Percentiles rank a stretch among this genome's conserved stretches.
Conservation (phyloP, 805 yeast genomes). For the Hanseniaspora lindneri region DNA sequence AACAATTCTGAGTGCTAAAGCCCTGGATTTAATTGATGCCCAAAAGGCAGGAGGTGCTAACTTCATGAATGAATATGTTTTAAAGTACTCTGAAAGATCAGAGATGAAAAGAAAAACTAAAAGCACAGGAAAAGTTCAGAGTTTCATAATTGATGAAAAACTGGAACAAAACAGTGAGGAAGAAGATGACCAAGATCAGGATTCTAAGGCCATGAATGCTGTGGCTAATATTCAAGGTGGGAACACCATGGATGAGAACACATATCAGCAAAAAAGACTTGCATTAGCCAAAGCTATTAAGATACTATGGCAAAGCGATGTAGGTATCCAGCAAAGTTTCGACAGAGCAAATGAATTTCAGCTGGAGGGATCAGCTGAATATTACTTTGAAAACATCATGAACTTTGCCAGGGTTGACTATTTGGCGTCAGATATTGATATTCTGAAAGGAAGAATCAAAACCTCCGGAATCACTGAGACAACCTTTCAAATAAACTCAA, state of each 20-base stretch:
- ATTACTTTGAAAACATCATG: slow-evolving; percentile 63
- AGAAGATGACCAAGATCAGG: too few species aligned
- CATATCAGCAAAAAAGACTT: slow-evolving; percentile 17
- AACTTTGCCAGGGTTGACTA: slow-evolving; percentile 56
- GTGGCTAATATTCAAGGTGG: too few species aligned
- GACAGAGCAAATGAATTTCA: slow-evolving; percentile 64
- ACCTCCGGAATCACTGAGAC: slow-evolving; percentile 94
- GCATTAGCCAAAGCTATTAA: slow-evolving; percentile 56
- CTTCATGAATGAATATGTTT: slow-evolving; percentile 51
- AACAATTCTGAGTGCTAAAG: slow-evolving; percentile 43
- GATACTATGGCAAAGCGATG: slow-evolving; percentile 57
- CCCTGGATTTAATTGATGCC: slow-evolving; percentile 51
- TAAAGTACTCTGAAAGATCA: slow-evolving; percentile 46
- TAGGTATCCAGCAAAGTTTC: slow-evolving; percentile 51
- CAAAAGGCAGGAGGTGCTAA: slow-evolving; percentile 54
- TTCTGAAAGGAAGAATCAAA: slow-evolving; percentile 79
- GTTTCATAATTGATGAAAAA: slow-evolving; percentile 18
- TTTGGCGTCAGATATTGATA: slow-evolving; percentile 67
- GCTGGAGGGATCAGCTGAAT: slow-evolving; percentile 68
- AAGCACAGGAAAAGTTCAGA: slow-evolving; percentile 44
- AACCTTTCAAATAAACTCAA: slow-evolving; percentile 53
- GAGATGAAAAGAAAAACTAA: slow-evolving; percentile 39
- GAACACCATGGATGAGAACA: slow-evolving; percentile 7
- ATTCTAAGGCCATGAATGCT: too few species aligned
- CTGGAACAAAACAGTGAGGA: slow-evolving; percentile 23